Evolutionary conservation across 2,329 filamentous ascomycete genomes (phyloP).

Genomic region (Ophiocordyceps robertsii): DNA sequence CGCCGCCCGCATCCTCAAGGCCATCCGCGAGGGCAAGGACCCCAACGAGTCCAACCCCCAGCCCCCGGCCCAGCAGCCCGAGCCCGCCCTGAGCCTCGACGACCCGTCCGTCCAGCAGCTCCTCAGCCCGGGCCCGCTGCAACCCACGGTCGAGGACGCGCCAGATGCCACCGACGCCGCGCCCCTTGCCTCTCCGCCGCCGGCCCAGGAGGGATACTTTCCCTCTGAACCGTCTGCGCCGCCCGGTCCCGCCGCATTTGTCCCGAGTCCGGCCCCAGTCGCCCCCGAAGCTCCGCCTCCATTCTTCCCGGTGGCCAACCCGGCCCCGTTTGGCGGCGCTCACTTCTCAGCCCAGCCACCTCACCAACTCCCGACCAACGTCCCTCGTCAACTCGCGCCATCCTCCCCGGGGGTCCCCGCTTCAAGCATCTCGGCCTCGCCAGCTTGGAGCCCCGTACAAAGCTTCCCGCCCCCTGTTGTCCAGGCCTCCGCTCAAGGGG

Average conservation of each 20-base stretch:
- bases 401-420: background rate
- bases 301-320: background rate
- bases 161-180: constrained; percentile 27
- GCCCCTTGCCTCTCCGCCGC: constrained; percentile 10
- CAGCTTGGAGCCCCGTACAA: background rate
- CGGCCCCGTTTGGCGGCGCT: background rate
- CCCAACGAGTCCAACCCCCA: constrained; percentile 84
- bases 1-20: constrained; percentile 78
- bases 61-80: constrained; percentile 18
- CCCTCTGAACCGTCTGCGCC: constrained; percentile 8
- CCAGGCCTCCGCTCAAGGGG: background rate
- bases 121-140: constrained; percentile 20
- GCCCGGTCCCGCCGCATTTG: constrained; percentile 12
- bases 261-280: constrained; percentile 20
- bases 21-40: constrained; percentile 79
- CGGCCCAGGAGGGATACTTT: constrained; percentile 18
- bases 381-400: background rate
- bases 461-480: too few species aligned
- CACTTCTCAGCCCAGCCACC: background rate
- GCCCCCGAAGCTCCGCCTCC: constrained; percentile 3
- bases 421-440: background rate
- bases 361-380: background rate
- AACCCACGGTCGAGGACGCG: constrained; percentile 38
- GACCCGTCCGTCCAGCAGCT: constrained; percentile 50
- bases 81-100: constrained; percentile 41